Conservation (phyloP, 768 basidiomycete species). For the Boletus speciosus region DNA sequence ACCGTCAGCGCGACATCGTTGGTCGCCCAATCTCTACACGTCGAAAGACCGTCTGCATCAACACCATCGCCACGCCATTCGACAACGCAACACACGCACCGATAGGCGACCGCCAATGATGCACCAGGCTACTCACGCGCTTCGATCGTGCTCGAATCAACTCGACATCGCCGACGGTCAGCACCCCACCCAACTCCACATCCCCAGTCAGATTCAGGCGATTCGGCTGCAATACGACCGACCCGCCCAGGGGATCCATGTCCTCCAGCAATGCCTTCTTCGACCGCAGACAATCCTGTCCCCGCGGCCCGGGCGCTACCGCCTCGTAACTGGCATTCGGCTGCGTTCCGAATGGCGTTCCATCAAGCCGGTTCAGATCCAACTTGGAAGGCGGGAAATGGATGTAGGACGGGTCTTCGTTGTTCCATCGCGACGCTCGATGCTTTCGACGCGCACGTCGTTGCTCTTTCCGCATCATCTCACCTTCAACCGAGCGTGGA, state of each 20-base stretch:
- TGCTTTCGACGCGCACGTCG: conserved; percentile 22
- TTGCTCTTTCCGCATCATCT: conserved; percentile 53
- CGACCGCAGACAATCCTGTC: neutral
- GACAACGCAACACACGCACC: conserved; percentile 37
- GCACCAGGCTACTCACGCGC: conserved; percentile 48
- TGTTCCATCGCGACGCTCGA: neutral
- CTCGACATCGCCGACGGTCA: conserved; percentile 40
- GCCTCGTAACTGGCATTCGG: conserved; percentile 28
- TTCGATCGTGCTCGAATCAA: conserved; percentile 40
- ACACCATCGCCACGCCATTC: neutral
- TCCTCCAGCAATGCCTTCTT: conserved; percentile 33
- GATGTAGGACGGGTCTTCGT: conserved; percentile 12
- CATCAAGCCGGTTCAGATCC: neutral
- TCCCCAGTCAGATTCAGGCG: conserved; percentile 22
- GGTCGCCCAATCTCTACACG: conserved; percentile 15
- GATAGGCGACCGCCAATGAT: conserved; percentile 68
- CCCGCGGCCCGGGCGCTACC: conserved; percentile 13
- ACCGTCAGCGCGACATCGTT: neutral
- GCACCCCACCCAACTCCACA: conserved; percentile 17
- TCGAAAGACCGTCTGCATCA: neutral
- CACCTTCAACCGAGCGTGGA: conserved; percentile 69
- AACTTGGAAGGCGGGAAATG: conserved; percentile 2
- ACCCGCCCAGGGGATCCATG: conserved; percentile 10
- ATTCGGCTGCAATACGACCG: conserved; percentile 24
- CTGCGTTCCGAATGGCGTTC: neutral